Percentiles rank a stretch among this genome's conserved stretches.
phyloP scores from a whole-genome alignment of 1,139 yeast genomes.

The Pichia sp. region DNA sequence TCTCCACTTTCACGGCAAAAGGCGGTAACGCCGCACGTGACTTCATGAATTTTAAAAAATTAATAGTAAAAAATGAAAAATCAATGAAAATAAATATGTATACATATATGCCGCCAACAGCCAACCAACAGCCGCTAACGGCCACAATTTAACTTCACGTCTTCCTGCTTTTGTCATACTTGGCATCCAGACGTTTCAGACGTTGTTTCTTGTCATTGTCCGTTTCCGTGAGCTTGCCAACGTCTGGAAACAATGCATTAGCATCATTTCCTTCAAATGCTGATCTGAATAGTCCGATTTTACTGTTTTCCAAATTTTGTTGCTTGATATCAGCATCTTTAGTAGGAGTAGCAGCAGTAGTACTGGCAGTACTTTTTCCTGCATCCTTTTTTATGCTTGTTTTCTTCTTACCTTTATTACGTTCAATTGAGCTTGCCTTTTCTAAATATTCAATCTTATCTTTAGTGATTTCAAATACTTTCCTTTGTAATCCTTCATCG shows the following conservation, averaged over 20 bases:
- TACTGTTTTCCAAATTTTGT: slow-evolving; percentile 6
- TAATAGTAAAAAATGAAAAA: too few species aligned
- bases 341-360: slow-evolving; percentile 24
- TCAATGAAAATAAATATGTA: too few species aligned
- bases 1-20: background rate
- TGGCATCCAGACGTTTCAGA: slow-evolving; percentile 22
- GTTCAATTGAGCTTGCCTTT: slow-evolving; percentile 59
- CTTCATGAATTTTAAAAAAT: background rate
- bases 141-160: background rate
- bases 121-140: too few species aligned
- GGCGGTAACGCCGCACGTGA: background rate
- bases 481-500: slow-evolving; percentile 55
- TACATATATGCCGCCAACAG: too few species aligned
- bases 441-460: slow-evolving; percentile 54
- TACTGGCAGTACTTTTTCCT: background rate
- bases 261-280: slow-evolving; percentile 16
- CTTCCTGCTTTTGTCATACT: slow-evolving; percentile 12
- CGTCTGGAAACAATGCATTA: slow-evolving; percentile 13
- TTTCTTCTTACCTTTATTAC: slow-evolving; percentile 38
- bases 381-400: background rate
- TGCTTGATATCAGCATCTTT: slow-evolving; percentile 20
- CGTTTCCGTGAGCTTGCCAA: slow-evolving; percentile 3
- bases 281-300: slow-evolving; percentile 19
- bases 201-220: slow-evolving; percentile 15
- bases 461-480: slow-evolving; percentile 58